phyloP scores from a whole-genome alignment of 2,329 filamentous ascomycete genomes.

The Aspergillus neotritici region DNA sequence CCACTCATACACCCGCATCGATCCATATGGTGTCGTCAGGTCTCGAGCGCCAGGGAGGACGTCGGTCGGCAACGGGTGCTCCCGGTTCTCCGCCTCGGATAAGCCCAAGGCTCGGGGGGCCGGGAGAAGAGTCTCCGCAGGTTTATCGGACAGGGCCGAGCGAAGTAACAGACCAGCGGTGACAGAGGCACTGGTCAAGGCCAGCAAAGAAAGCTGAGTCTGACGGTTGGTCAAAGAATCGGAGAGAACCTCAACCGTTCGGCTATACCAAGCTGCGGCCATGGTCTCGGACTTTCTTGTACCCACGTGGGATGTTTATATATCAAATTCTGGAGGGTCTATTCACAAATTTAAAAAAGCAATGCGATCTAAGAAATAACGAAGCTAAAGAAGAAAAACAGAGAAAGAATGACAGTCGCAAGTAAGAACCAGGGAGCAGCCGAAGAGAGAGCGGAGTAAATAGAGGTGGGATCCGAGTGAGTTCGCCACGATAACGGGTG shows the following conservation, averaged over 20 bases:
- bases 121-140: constrained; percentile 18
- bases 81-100: constrained; percentile 33
- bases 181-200: constrained; percentile 32
- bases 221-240: constrained; percentile 26
- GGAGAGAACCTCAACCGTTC: constrained; percentile 31
- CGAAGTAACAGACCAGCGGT: constrained; percentile 30
- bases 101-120: constrained; percentile 35
- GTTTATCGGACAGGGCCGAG: constrained; percentile 20
- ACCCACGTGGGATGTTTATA: not conserved
- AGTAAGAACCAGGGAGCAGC: not conserved
- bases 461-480: constrained; percentile 1
- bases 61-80: constrained; percentile 62
- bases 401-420: not conserved
- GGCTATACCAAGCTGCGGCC: constrained; percentile 31
- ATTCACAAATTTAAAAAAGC: constrained; percentile 2
- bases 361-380: not conserved
- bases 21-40: constrained; percentile 59
- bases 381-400: not conserved
- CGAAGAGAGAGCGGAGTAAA: not conserved
- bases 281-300: not conserved
- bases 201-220: constrained; percentile 29
- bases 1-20: constrained; percentile 71
- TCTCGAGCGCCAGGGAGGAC: constrained; percentile 59
- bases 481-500: not conserved
- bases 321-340: not conserved